Conservation (phyloP, 2,329 filamentous ascomycete species). For the Aspergillus sp. region DNA sequence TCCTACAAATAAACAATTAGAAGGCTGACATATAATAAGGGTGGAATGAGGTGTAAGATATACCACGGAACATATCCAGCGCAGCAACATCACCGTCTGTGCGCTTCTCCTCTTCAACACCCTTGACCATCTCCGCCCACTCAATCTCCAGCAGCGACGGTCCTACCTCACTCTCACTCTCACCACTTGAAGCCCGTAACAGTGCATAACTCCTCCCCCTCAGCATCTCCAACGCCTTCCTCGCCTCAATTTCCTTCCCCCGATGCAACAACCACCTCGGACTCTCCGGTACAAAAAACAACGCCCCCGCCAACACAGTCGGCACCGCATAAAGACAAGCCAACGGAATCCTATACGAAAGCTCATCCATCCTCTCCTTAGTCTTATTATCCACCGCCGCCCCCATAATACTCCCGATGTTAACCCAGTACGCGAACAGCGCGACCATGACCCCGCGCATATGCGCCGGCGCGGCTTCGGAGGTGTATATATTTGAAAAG, state of each 20-base stretch:
- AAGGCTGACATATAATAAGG: not conserved
- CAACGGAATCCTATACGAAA: conserved; percentile 27
- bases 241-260: conserved; percentile 14
- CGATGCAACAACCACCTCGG: conserved; percentile 28
- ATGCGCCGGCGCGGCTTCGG: not conserved
- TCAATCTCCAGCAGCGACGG: not conserved
- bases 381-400: conserved; percentile 21
- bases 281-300: conserved; percentile 29
- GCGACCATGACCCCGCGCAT: not conserved
- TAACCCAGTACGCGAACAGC: conserved; percentile 5
- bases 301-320: conserved; percentile 19
- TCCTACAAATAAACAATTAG: not conserved
- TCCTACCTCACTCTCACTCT: not conserved
- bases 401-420: not conserved
- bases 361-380: conserved; percentile 21
- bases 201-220: not conserved
- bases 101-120: not conserved
- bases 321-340: conserved; percentile 25
- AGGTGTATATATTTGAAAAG: not conserved
- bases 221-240: not conserved
- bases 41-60: not conserved
- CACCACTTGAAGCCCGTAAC: not conserved
- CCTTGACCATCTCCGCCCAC: not conserved
- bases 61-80: not conserved
- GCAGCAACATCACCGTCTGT: not conserved